These are phyloP conservation scores for Zopfia rhizophila DNA, from an alignment of 2,329 filamentous ascomycete species.

Conservation along the genomic window DNA sequence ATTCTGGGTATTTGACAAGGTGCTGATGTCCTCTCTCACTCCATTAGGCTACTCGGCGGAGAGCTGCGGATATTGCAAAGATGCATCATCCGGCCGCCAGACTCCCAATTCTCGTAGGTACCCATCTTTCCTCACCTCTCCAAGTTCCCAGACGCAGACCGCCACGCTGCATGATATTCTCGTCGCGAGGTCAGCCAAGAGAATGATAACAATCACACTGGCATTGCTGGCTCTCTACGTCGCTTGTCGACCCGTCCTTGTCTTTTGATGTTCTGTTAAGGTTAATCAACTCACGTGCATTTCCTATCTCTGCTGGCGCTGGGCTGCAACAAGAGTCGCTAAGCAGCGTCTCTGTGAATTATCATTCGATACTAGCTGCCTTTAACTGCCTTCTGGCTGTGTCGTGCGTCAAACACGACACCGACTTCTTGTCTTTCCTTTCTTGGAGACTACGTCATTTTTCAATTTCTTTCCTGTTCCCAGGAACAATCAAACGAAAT, in stretches of 20 bases:
- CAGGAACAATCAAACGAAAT: too few species aligned
- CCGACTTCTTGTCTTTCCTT: slow-evolving; percentile 9
- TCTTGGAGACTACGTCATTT: slow-evolving; percentile 5
- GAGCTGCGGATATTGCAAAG: slow-evolving; percentile 64
- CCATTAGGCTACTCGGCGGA: slow-evolving; percentile 59
- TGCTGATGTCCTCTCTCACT: slow-evolving; percentile 34
- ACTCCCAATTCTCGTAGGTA: slow-evolving; percentile 61
- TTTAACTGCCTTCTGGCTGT: slow-evolving; percentile 4
- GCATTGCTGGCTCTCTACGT: background rate
- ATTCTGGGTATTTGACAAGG: slow-evolving; percentile 22
- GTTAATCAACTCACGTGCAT: slow-evolving; percentile 37
- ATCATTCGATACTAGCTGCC: background rate
- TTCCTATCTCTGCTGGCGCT: too few species aligned
- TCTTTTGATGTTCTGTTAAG: slow-evolving; percentile 41
- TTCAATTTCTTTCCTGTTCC: too few species aligned
- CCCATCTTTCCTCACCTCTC: slow-evolving; percentile 19
- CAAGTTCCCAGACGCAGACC: slow-evolving; percentile 9
- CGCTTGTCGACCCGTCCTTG: too few species aligned
- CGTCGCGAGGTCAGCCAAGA: slow-evolving; percentile 10
- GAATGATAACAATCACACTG: background rate
- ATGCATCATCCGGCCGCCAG: slow-evolving; percentile 57
- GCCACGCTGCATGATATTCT: slow-evolving; percentile 32
- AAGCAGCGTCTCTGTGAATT: slow-evolving; percentile 1
- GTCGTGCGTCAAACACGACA: slow-evolving; percentile 6
- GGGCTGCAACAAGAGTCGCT: slow-evolving; percentile 7